Evolutionary conservation across 1,284 basidiomycete genomes (phyloP), one percentile per base, ranked within the genome.

Genomic region (Hymenochaete sp.): DNA sequence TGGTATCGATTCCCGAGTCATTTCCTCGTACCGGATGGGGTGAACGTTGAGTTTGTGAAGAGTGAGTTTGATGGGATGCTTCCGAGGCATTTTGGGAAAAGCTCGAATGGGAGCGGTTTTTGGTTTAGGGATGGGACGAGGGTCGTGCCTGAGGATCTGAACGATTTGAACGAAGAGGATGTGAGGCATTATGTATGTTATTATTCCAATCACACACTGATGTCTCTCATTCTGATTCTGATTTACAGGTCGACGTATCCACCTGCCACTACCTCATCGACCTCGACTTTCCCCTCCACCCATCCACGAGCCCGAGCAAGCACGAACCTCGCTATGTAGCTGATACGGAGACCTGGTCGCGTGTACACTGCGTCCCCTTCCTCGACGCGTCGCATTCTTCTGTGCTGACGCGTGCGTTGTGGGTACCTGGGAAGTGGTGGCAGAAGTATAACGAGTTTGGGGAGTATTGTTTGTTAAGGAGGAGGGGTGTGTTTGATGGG

Each of bases 1-100:
- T 98, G 96, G 96, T 73, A 98, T 60, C 76, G 95, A 11, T 99
- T 93, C 71, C 91, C 93, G 0, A 78, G 87, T 1, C 84, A 87
- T 60, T 98, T 88, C 64, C 75, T 95, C 39, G 73, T 98, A 14
- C 93, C 95, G 1, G 75, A 84, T 45, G 84, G 79, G 13, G 69
- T 97, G 46, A 74, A 80, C 38, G 81, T 95, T 11, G 74, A 85
- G 51, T 98, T 92, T 66, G 69, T 98, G 59, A 83, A 89, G 69
- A 91, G 84, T 62, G 89, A 85, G 46, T 97, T 98, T 56, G 72
- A 82, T 48, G 95, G 93, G 11, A 77, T 93, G 59, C 68, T 98
- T 52, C 96, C 96, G 3, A 78, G 83, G 32, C 86, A 88, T 59
- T 95, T 93, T 61, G 62, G 60, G 35, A 83, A 89, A 68, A 91